These are phyloP conservation scores for Xerocomus brunneocitrinus DNA, from an alignment of 768 basidiomycete species.

Conservation along the genomic window DNA sequence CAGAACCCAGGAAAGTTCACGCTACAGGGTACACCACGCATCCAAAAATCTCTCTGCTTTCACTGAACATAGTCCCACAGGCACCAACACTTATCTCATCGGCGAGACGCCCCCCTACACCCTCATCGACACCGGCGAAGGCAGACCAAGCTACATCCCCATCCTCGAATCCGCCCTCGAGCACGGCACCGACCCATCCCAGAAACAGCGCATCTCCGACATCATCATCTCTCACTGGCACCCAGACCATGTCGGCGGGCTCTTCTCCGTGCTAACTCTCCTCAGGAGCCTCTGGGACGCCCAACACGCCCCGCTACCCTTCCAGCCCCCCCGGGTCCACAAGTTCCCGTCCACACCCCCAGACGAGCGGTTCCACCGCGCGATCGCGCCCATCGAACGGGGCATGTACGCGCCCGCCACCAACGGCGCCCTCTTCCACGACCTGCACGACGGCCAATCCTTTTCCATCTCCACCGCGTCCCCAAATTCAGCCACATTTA, in stretches of 20 bases:
- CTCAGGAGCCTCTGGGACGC: constrained; percentile 60
- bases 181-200: constrained; percentile 29
- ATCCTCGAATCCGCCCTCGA: constrained; percentile 59
- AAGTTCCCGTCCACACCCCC: constrained; percentile 52
- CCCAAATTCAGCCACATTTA: constrained; percentile 33
- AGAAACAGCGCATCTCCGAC: constrained; percentile 60
- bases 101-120: constrained; percentile 67
- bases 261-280: constrained; percentile 64
- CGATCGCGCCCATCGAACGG: constrained; percentile 35
- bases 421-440: constrained; percentile 47
- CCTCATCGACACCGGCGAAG: constrained; percentile 83
- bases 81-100: constrained; percentile 88
- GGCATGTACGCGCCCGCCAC: constrained; percentile 45
- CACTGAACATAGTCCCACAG: constrained; percentile 33
- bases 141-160: constrained; percentile 60
- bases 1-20: constrained; percentile 90
- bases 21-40: constrained; percentile 56
- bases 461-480: constrained; percentile 33
- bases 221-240: constrained; percentile 93
- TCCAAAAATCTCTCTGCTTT: neutral
- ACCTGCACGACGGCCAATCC: constrained; percentile 52
- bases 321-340: constrained; percentile 67
- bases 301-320: constrained; percentile 42
- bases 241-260: constrained; percentile 77
- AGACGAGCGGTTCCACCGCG: constrained; percentile 33